Base-by-base conservation (phyloP, 306 rosid genomes). In the Cucurbita ficifolia region DNA sequence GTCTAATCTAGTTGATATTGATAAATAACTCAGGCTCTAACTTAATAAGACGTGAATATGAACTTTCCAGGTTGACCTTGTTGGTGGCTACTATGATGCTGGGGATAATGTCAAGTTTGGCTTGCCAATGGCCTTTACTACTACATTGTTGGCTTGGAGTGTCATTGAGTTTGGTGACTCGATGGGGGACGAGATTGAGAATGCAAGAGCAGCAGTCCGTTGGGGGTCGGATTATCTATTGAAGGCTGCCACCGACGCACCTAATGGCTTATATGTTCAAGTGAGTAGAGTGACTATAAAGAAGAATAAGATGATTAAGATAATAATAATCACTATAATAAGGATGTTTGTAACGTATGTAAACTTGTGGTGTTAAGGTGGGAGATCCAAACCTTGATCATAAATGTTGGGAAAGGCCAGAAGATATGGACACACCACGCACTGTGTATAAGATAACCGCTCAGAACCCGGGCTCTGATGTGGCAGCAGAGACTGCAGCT, bases 11-110 rank as follows among this genome's bases (percentile, higher is more conserved):
- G 29, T 9, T 9, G 16, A 63, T 63, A 5, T n/a, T 9, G 16
- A 63, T 63, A 5, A 63, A 5, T 36, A 68, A 46, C 53, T 51
- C 46, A 3, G 46, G 22, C 60, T 50, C 48, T 70, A 48, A 61
- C 68, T 35, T 60, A 36, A 24, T 51, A 69, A 58, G 38, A 38
- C 73, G 60, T 45, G 49, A 38, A 81, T 61, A 14, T 61, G 21
- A 61, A 61, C 46, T 36, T 83, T 80, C 76, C 74, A 90, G 98
- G 96, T 90, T 80, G 87, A 90, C 82, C 73, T 90, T 22, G 91
- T 83, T 0, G 98, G 98, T 0, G 98, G 98, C 61, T 93, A 93
- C 77, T 93, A 93, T 82, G 98, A 93, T 84, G 98, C 98, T 7
- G 98, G 96, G 42, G 98, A 93, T 48, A 93, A 93, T 57, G 83